Evolutionary conservation across 2,329 filamentous ascomycete species (phyloP).

Genomic region (Daldinia eschscholtzii): DNA sequence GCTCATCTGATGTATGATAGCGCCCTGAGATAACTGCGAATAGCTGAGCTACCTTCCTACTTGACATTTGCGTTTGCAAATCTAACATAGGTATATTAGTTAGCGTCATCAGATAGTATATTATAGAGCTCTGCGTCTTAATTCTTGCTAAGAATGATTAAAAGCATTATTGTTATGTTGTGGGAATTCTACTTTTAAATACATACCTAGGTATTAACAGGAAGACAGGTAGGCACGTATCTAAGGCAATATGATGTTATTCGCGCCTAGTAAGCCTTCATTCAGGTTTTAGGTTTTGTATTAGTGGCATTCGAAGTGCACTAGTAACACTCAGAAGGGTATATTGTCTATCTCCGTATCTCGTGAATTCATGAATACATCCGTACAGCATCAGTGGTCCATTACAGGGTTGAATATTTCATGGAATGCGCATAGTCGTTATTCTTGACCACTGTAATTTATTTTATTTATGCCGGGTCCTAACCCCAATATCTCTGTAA

Average conservation of each 20-base stretch:
- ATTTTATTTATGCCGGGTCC: not conserved
- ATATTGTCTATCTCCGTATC: conserved; percentile 21
- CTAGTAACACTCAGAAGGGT: conserved; percentile 16
- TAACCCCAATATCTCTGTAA: conserved; percentile 61
- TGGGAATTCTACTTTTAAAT: too few relatives aligned
- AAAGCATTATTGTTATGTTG: too few relatives aligned
- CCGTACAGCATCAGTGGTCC: not conserved
- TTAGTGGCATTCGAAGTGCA: not conserved
- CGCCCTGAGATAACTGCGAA: not conserved
- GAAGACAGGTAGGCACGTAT: too few relatives aligned
- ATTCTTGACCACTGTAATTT: not conserved
- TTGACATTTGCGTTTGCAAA: not conserved
- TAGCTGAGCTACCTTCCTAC: not conserved
- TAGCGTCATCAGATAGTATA: too few relatives aligned
- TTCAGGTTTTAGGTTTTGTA: not conserved
- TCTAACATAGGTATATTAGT: too few relatives aligned
- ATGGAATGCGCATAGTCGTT: not conserved
- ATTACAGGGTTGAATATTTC: not conserved
- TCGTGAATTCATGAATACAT: not conserved
- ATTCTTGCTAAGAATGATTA: too few relatives aligned
- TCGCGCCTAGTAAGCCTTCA: not conserved
- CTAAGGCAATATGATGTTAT: too few relatives aligned
- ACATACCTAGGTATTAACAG: too few relatives aligned
- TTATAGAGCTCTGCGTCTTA: too few relatives aligned
- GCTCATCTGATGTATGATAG: not conserved